Conservation (phyloP, 257 asterid genomes). For the Dorcoceras hygrometricum region DNA sequence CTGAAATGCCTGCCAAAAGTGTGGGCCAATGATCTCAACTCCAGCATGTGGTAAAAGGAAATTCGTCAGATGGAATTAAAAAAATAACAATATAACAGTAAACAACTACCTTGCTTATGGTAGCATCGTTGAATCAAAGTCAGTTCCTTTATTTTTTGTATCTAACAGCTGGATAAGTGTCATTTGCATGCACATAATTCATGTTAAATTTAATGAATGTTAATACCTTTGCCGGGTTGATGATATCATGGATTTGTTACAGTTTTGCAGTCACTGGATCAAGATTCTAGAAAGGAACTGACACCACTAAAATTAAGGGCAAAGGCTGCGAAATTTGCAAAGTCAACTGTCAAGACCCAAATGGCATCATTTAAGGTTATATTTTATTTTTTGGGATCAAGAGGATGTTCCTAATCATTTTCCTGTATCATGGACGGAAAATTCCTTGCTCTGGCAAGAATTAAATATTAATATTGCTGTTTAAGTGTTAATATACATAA, state of each 20-base stretch:
- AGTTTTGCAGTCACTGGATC: constrained; percentile 94
- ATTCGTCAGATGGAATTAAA: neutral
- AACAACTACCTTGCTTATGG: neutral
- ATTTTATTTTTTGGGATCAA: constrained; percentile 10
- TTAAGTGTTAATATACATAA: too few relatives aligned
- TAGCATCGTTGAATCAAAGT: neutral
- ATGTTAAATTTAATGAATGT: constrained; percentile 1
- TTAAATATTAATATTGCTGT: neutral
- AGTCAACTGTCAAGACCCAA: constrained; percentile 84
- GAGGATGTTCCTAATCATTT: constrained; percentile 4
- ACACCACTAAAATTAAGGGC: constrained; percentile 89
- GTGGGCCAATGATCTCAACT: too few relatives aligned
- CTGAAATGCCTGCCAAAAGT: too few relatives aligned
- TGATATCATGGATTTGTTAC: constrained; percentile 38
- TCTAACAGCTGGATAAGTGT: neutral
- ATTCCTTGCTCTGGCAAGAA: constrained; percentile 7
- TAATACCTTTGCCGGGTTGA: constrained; percentile 1
- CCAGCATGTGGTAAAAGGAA: neutral
- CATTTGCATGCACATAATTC: constrained; percentile 9
- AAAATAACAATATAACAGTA: neutral
- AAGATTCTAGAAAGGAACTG: constrained; percentile 86
- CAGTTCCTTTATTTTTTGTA: neutral
- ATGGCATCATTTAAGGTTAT: constrained; percentile 94
- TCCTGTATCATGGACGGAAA: constrained; percentile 25
- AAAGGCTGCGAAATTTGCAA: constrained; percentile 92